Evolutionary conservation across 169 alveolate species (phyloP), one percentile per base, ranked within the genome.

Genomic region (Theileria annulata): DNA sequence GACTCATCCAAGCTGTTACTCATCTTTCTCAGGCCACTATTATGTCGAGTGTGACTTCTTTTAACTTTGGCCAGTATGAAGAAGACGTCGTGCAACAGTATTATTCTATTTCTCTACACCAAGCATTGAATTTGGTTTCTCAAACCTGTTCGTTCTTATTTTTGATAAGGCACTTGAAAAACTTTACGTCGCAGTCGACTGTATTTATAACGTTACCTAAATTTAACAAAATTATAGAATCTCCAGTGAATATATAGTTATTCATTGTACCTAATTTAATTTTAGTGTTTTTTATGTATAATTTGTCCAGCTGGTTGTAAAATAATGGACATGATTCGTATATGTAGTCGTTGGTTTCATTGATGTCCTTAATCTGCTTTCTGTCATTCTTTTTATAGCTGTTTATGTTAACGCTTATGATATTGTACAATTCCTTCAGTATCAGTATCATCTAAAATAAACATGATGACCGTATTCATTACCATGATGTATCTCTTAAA

Each of bases 251-350:
- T 25, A 8, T 54, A 56, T 56, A 19, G 10, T 21, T 10, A 13
- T 19, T 15, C 2, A 5, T 25, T 1, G 66, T 54, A 69, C 71
- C 71, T 30, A 62, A 37, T 30, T 62, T 62, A 15, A 62, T 62
- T 37, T 23, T 17, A 2, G 25, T 15, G 49, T 30, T 30, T 31
- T 62, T 66, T 23, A 49, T 72, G 71, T 60, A 49, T 17, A 72
- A 35, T 15, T 25, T 25, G 9, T 54, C 56, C 31, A 35, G 56
- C 33, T 70, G 64, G 31, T 75, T 71, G 31, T 74, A 19, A 9
- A 74, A 63, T 13, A 80, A 79, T n/a, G 88, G 88, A 70, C 85
- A 80, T 0, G 60, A 19, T 59, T 75, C 72, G 25, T 73, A 71
- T 48, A 71, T 31, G 42, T 27, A 62, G 71, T 21, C 37, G 23